Evolutionary conservation across 139 green algal genomes (phyloP).

Genomic region (Tetraselmis chui): DNA sequence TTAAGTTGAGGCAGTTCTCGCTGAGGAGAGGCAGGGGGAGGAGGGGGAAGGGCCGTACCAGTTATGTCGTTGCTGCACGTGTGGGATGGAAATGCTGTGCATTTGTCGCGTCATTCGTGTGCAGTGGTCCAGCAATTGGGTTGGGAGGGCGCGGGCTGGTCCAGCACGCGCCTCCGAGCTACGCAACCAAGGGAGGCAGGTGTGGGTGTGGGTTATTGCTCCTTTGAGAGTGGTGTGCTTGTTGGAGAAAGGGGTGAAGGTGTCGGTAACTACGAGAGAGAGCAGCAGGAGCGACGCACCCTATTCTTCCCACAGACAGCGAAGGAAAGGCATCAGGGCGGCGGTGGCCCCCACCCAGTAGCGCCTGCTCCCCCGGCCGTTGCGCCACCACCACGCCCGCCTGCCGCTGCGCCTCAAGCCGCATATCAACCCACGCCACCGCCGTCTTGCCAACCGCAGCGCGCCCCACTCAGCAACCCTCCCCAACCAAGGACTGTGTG

Average conservation of each 20-base stretch:
- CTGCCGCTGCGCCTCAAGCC: neutral
- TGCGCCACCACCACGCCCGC: neutral
- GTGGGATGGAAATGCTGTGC: slow-evolving; percentile 32
- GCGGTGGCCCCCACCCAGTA: neutral
- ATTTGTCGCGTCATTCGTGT: neutral
- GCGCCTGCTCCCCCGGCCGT: neutral
- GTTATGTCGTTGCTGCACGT: slow-evolving; percentile 52
- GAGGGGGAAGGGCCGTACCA: slow-evolving; percentile 27
- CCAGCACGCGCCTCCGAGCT: neutral
- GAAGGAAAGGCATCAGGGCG: neutral
- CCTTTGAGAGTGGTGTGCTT: too few species aligned
- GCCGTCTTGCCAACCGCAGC: too few species aligned
- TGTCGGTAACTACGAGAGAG: too few species aligned
- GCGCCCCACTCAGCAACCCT: too few species aligned
- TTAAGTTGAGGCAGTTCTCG: neutral
- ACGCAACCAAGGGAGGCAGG: neutral
- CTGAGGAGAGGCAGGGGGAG: neutral
- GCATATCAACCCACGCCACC: too few species aligned
- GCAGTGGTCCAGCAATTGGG: neutral
- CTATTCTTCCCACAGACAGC: neutral
- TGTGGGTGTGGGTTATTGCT: too few species aligned
- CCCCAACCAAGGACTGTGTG: too few species aligned
- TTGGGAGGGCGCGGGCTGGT: neutral
- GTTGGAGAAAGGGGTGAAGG: too few species aligned
- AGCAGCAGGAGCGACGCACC: neutral